Evolutionary conservation across 331 rosid genomes (phyloP).

Genomic region (Quercus phellos): DNA sequence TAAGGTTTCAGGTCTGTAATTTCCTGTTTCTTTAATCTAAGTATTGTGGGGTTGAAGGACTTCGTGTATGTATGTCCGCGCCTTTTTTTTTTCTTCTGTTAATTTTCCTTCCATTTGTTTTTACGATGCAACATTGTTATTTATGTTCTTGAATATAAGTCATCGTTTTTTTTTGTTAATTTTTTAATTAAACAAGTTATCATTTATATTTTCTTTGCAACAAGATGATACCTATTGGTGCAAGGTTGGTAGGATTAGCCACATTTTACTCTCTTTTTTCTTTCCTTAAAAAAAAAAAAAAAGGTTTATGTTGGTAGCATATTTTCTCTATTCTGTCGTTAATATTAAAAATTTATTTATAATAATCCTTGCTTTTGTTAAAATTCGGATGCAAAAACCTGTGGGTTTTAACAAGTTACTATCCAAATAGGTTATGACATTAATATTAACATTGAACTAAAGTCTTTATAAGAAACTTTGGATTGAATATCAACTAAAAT

Average conservation of each 20-base stretch:
- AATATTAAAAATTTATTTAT: background rate
- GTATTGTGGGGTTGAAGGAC: background rate
- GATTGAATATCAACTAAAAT: too few species aligned
- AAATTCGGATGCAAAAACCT: conserved; percentile 10
- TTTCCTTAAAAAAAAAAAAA: background rate
- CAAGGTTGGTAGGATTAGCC: background rate
- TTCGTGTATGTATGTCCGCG: background rate
- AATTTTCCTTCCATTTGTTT: background rate
- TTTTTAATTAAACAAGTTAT: background rate
- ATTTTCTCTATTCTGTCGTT: background rate
- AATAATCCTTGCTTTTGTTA: background rate
- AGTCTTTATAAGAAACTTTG: too few species aligned
- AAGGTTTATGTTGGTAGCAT: background rate
- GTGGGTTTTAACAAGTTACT: conserved; percentile 20
- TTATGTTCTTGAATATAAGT: background rate
- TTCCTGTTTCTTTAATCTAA: conserved; percentile 13
- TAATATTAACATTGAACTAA: too few species aligned
- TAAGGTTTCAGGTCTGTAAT: conserved; percentile 77
- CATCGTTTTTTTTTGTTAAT: background rate
- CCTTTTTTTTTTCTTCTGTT: background rate
- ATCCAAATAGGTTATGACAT: conserved; percentile 42
- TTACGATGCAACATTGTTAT: background rate
- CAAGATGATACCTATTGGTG: background rate
- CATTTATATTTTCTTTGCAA: background rate
- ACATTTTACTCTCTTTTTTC: background rate